Conservation (phyloP, 148 eudicot genomes). For the Heliosperma pusillum region DNA sequence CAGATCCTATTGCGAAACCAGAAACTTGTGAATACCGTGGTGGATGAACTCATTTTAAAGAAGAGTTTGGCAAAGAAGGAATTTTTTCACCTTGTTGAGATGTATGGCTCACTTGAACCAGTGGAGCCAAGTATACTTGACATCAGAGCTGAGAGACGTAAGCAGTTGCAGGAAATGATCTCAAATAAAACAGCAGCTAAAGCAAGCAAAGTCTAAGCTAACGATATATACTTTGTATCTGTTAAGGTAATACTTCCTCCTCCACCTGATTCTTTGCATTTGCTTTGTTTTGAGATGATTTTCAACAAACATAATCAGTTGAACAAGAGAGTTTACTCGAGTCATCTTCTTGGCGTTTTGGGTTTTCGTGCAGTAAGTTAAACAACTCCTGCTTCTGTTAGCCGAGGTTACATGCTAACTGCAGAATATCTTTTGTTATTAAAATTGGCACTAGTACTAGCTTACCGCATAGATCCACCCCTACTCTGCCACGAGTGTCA, state of each 20-base stretch:
- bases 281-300: not conserved
- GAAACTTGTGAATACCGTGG: slow-evolving; percentile 74
- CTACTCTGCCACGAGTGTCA: too few relatives aligned
- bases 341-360: not conserved
- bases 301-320: not conserved
- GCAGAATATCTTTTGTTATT: not conserved
- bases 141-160: slow-evolving; percentile 47
- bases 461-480: not conserved
- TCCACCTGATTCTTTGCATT: not conserved
- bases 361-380: not conserved
- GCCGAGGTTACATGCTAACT: too few relatives aligned
- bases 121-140: slow-evolving; percentile 57
- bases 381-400: not conserved
- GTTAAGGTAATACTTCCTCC: slow-evolving; percentile 7
- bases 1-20: slow-evolving; percentile 66
- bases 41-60: slow-evolving; percentile 49
- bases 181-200: slow-evolving; percentile 31
- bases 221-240: not conserved
- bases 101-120: slow-evolving; percentile 68
- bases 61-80: slow-evolving; percentile 69
- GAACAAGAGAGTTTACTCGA: too few relatives aligned
- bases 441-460: not conserved
- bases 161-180: slow-evolving; percentile 39
- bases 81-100: slow-evolving; percentile 59
- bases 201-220: slow-evolving; percentile 31